phyloP scores from a whole-genome alignment of 441 rosid species.

The Syzygium syzygioides region DNA sequence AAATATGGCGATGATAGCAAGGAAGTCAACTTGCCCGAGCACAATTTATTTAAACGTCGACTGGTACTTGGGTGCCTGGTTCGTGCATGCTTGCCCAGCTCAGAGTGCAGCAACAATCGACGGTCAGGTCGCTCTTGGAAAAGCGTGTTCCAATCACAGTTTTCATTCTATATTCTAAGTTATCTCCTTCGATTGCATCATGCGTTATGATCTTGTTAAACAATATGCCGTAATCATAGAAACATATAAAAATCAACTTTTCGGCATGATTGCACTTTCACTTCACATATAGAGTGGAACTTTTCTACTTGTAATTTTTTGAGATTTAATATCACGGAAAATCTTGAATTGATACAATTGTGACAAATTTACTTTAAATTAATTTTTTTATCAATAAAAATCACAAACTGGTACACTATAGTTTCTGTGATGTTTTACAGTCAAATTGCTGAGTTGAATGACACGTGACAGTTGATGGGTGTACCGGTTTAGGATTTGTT shows the following conservation, averaged over 20 bases:
- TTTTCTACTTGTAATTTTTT: neutral
- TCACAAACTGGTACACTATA: accelerated
- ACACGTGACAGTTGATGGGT: accelerated
- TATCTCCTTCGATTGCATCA: neutral
- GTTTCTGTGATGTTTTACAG: too few relatives aligned
- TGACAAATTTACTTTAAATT: too few relatives aligned
- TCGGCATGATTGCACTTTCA: neutral
- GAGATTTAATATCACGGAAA: too few relatives aligned
- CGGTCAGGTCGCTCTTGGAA: neutral
- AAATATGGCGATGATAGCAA: neutral
- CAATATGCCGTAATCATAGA: neutral
- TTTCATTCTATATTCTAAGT: neutral
- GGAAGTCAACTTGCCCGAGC: neutral
- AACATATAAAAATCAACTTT: too few relatives aligned
- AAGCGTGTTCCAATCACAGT: neutral
- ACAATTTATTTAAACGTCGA: neutral
- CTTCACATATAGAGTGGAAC: neutral
- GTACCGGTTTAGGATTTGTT: too few relatives aligned
- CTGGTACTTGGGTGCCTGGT: neutral
- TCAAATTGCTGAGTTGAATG: too few relatives aligned
- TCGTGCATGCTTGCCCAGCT: neutral
- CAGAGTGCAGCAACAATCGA: neutral
- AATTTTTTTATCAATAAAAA: too few relatives aligned
- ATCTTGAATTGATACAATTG: too few relatives aligned
- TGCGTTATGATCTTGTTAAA: neutral